phyloP scores from a whole-genome alignment of 352 stramenopile genomes.

The Labyrinthula sp. region DNA sequence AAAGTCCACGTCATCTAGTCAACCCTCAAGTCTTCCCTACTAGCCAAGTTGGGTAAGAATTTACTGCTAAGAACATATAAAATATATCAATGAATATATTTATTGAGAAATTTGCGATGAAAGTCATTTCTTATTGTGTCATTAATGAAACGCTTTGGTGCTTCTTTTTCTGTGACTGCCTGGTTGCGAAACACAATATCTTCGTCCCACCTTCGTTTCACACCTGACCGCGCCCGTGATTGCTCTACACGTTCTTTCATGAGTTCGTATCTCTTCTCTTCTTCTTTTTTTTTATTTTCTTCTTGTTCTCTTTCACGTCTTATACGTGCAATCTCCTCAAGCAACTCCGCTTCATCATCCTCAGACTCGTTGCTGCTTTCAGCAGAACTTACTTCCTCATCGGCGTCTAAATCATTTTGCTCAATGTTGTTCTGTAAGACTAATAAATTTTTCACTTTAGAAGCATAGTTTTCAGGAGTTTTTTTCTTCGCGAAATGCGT shows the following conservation, averaged over 20 bases:
- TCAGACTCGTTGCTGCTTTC: constrained; percentile 58
- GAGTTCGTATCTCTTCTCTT: constrained; percentile 50
- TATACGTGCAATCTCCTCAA: constrained; percentile 92
- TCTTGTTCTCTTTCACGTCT: constrained; percentile 74
- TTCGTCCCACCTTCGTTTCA: constrained; percentile 95
- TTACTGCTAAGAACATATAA: no score
- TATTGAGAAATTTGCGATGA: constrained; percentile 91
- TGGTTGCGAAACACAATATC: constrained; percentile 99
- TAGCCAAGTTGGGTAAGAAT: no score
- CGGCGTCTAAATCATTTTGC: no score
- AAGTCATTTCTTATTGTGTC: constrained; percentile 99
- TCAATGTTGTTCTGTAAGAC: no score
- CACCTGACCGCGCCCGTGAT: constrained; percentile 22
- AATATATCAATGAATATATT: constrained; percentile 26
- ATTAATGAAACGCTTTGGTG: constrained; percentile 95
- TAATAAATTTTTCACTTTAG: no score
- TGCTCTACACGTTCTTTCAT: constrained; percentile 70
- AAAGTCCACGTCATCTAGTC: no score
- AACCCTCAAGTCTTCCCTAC: no score
- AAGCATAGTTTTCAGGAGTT: no score
- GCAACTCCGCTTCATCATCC: constrained; percentile 86
- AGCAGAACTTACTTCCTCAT: no score
- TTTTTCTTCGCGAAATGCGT: no score
- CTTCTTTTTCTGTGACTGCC: constrained; percentile 73
- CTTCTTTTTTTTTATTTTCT: constrained; percentile 60